Evolutionary conservation across 1,284 basidiomycete species (phyloP), one percentile per base, ranked within the genome.

Genomic region (Porphyrellus sp.): DNA sequence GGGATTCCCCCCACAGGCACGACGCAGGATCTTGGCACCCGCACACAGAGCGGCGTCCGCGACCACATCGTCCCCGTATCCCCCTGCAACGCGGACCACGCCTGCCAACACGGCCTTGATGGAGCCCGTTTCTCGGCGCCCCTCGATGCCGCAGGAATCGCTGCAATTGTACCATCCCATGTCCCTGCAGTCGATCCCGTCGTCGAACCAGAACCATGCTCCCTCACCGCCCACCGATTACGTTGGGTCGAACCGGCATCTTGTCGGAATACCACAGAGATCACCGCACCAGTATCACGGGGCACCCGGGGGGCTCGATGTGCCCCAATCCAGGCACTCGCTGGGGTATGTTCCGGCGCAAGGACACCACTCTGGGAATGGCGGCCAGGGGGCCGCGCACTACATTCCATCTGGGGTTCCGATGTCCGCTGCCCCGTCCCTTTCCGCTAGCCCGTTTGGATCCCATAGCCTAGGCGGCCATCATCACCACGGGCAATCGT

Each of bases 1-100:
- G 50, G 54, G 4, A 21, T 54, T 52, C 51, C 18, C 49, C 8
- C 21, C 55, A 38, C 65, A 90, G 87, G 88, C 88, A 59, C 80
- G 88, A 27, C 81, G 88, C 57, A 83, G 88, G 54, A 91, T 91
- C 64, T 80, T 91, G 53, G 89, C 88, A 5, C 89, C 88, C 24
- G 87, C 86, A 1, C 85, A 89, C 56, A 81, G 84, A 56, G 80
- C 85, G 16, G 81, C 84, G 1, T 79, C 81, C 9, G 82, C 88
- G 2, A 86, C 87, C 1, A 89, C 87, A 1, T 87, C 85, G 4
- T 79, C 82, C 1, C 86, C 87, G 16, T 85, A 82, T 63, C 80
- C 75, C 49, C 80, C 77, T 13, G 67, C 69, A 25, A 75, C 70
- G 52, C 75, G 79, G 41, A 74, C 70, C 50, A 69, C 71, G 23